A percentile compares a stretch with the other conserved stretches of the same genome.
Evolutionary conservation across 2,329 filamentous ascomycete species (phyloP).

Genomic region (Fusarium praegraminearum): DNA sequence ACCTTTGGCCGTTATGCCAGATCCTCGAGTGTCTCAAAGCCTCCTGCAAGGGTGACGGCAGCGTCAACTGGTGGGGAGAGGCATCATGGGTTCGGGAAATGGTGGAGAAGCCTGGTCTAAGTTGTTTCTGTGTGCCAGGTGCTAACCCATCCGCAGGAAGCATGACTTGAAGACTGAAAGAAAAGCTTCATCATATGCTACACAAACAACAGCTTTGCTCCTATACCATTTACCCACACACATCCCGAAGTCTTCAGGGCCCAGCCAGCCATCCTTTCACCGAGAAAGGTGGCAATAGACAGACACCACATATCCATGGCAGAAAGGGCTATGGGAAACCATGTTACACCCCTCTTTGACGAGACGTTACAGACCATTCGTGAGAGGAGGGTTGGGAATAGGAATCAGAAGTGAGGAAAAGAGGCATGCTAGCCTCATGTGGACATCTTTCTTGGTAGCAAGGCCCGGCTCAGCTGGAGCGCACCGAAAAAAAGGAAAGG

Average conservation of each 20-base stretch:
- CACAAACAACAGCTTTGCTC: constrained; percentile 18
- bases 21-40: constrained; percentile 48
- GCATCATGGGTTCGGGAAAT: constrained; percentile 44
- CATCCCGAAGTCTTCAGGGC: constrained; percentile 31
- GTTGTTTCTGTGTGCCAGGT: constrained; percentile 27
- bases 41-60: constrained; percentile 47
- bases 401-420: constrained; percentile 20
- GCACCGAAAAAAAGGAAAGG: constrained; percentile 22
- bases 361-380: constrained; percentile 17
- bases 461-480: constrained; percentile 23
- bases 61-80: constrained; percentile 40
- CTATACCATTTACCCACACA: constrained; percentile 27
- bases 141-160: constrained; percentile 20
- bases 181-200: constrained; percentile 37
- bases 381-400: constrained; percentile 19
- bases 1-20: constrained; percentile 49
- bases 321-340: constrained; percentile 10
- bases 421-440: constrained; percentile 20
- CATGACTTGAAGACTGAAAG: constrained; percentile 34
- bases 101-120: constrained; percentile 45
- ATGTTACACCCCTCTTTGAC: constrained; percentile 31
- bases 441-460: constrained; percentile 6
- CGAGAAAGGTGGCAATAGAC: constrained; percentile 25
- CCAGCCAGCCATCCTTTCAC: constrained; percentile 32
- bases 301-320: constrained; percentile 22